Evolutionary conservation across 805 yeast species (phyloP).

Genomic region (Yamadazyma akitaensis): DNA sequence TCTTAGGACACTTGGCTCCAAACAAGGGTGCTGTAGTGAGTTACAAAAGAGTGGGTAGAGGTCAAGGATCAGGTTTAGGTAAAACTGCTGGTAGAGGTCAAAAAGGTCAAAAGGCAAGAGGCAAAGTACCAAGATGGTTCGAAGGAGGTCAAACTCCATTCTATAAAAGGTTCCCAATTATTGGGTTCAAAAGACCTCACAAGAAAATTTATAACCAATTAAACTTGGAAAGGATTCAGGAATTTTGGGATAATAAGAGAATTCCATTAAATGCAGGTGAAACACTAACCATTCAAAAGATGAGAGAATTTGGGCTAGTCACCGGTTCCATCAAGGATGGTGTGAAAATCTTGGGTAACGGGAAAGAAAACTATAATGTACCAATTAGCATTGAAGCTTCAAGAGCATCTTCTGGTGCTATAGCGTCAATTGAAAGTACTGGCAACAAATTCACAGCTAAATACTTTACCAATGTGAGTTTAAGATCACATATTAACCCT

Average conservation of each 20-base stretch:
- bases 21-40: conserved; percentile 57
- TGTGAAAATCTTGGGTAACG: conserved; percentile 74
- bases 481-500: conserved; percentile 76
- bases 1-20: conserved; percentile 56
- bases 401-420: conserved; percentile 73
- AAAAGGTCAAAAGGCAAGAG: conserved; percentile 97
- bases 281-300: conserved; percentile 67
- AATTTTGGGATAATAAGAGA: conserved; percentile 66
- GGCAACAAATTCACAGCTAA: conserved; percentile 76
- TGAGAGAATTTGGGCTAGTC: conserved; percentile 71
- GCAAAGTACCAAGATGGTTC: conserved; percentile 85
- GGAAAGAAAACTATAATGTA: conserved; percentile 45
- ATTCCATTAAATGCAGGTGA: conserved; percentile 57
- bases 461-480: conserved; percentile 59
- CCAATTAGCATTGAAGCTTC: conserved; percentile 80
- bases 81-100: conserved; percentile 97
- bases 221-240: conserved; percentile 66
- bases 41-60: conserved; percentile 85
- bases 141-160: conserved; percentile 99
- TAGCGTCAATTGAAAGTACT: conserved; percentile 62
- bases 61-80: conserved; percentile 90
- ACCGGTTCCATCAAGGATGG: conserved; percentile 75
- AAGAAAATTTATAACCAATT: conserved; percentile 52
- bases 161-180: conserved; percentile 77
- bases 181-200: conserved; percentile 75